Evolutionary conservation across 306 rosid species (phyloP), one percentile per base, ranked within the genome.

Genomic region (Neltuma alba): DNA sequence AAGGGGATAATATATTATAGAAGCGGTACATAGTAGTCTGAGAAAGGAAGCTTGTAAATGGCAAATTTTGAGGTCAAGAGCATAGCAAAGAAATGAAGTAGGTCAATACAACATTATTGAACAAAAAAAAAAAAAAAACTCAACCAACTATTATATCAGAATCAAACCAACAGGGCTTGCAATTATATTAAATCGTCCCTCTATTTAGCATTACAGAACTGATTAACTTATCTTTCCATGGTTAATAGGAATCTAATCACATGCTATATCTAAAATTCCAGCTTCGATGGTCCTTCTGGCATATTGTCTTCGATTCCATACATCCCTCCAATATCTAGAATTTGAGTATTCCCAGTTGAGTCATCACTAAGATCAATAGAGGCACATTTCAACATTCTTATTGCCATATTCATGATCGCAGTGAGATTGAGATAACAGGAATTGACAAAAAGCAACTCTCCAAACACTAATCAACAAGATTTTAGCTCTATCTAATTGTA

Each of bases 11-110:
- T 61, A 69, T 21, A 3, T 23, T 1, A 45, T 47, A 21, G 44
- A 16, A 38, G 30, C 70, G 34, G 23, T 15, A 52, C 25, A 79
- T 38, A 28, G 33, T 50, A 78, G 40, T 65, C 30, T 20, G 74
- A 79, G 27, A 70, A 45, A 76, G 18, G 66, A 75, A 60, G 37
- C 20, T 6, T n/a, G 14, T 11, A 54, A 36, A 28, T 63, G 52
- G 66, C 61, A 70, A 75, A 30, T 31, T 28, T 60, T 67, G 65
- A 28, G 47, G 83, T 79, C 41, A 31, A 48, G 23, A 44, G 21
- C 40, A 75, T 62, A 41, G 63, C 60, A 70, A 70, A 74, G 38
- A 79, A 54, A 79, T 54, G 25, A 42, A 57, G 45, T 34, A 54
- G 73, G 70, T 62, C 30, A 50, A 70, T 69, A 38, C 70, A 68